A percentile compares a stretch with the other conserved stretches of the same genome.
phyloP scores from a whole-genome alignment of 139 green algal species.

The Chlorella vulgaris region DNA sequence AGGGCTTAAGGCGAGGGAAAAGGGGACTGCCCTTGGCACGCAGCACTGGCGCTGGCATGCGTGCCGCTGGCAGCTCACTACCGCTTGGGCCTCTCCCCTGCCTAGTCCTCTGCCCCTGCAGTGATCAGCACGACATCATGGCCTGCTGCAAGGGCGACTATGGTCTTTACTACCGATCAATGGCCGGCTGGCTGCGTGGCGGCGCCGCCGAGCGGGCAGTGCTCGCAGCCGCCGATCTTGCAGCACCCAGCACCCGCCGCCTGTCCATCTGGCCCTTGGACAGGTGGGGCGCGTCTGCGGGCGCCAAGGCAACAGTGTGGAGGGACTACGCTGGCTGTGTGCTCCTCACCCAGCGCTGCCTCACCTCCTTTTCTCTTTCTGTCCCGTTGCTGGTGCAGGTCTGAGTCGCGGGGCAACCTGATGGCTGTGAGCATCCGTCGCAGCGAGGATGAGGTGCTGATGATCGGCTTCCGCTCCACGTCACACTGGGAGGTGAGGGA shows the following conservation, averaged over 20 bases:
- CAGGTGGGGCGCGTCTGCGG: background rate
- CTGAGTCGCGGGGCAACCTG: constrained; percentile 32
- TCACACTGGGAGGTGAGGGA: constrained; percentile 38
- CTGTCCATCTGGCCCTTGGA: constrained; percentile 47
- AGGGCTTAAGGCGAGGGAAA: too few relatives aligned
- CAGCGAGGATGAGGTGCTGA: constrained; percentile 27
- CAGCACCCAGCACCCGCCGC: background rate
- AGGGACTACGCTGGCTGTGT: too few relatives aligned
- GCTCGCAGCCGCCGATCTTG: background rate
- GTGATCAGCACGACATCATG: constrained; percentile 36
- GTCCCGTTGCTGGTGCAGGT: background rate
- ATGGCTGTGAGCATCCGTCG: constrained; percentile 31
- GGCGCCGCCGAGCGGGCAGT: background rate
- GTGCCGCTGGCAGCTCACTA: background rate
- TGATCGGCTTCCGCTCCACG: constrained; percentile 30
- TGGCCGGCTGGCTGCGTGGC: constrained; percentile 37
- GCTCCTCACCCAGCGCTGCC: background rate
- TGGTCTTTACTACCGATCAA: constrained; percentile 29
- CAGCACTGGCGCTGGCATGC: too few relatives aligned
- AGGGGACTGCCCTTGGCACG: too few relatives aligned
- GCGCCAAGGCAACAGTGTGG: too few relatives aligned
- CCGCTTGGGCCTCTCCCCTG: background rate
- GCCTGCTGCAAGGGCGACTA: constrained; percentile 33
- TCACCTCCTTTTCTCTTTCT: background rate
- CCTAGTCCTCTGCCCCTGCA: background rate